Evolutionary conservation across 2,329 filamentous ascomycete genomes (phyloP), one percentile per base, ranked within the genome.

Genomic region (Ophioceras dolichostomum): DNA sequence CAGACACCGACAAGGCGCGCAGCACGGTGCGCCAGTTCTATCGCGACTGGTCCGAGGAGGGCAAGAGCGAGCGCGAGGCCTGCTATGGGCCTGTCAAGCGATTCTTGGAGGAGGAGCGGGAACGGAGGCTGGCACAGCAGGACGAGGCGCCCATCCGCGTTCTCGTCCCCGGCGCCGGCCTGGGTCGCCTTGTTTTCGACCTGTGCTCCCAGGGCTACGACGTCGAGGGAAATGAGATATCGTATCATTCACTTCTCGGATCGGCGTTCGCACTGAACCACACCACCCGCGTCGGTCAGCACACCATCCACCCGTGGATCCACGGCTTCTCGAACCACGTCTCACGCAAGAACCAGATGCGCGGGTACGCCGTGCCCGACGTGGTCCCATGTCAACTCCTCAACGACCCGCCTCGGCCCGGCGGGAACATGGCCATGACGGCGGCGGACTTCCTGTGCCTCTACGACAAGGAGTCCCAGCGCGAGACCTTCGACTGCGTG

Each of bases 11-110:
- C 54, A 98, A 96, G 59, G 88, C 89, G 2, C 75, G 87, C 43
- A 94, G 86, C 50, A 96, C 88, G 2, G 70, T 98, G 36, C 78
- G 89, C 10, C 91, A 98, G 53, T 84, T 96, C 55, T 96, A 88
- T 58, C 79, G 91, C 13, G 91, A 98, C 57, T 98, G 93, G 91
- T 86, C 84, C 18, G 70, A 66, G 2, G 87, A 83, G 49, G 91
- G 89, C 0, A 65, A 62, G 3, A 53, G 57, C 0, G 93, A 98
- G 62, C 68, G 91, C 28, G 65, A 74, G n/a, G 75, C 76, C 3
- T 86, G 82, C 51, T 93, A 91, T 52, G 70, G 67, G 0, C 86
- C 84, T 0, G 71, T 96, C 6, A 60, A 93, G 41, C 52, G 58
- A 14, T 78, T 77, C 18, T 64, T 98, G 13, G 61, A 68, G 7